Evolutionary conservation across 768 basidiomycete genomes (phyloP).

Genomic region (Lepiota brunneoincarnata): DNA sequence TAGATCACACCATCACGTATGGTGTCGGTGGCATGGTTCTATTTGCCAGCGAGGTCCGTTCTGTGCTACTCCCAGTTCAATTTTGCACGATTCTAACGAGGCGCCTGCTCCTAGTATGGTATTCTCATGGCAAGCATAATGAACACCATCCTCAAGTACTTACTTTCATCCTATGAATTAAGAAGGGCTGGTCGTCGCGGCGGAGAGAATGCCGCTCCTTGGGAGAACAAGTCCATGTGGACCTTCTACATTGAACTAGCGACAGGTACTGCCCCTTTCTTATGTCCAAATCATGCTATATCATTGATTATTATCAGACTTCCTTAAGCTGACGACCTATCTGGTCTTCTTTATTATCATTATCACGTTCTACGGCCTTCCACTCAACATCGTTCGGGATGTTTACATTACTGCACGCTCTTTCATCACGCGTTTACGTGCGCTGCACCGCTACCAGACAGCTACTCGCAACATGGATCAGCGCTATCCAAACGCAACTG

Average conservation of each 20-base stretch:
- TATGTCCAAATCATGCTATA: constrained; percentile 7
- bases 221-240: constrained; percentile 99
- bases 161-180: constrained; percentile 78
- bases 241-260: constrained; percentile 90
- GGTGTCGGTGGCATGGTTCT: constrained; percentile 91
- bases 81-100: constrained; percentile 12
- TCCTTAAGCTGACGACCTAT: constrained; percentile 90
- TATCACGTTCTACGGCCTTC: constrained; percentile 91
- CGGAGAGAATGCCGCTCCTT: constrained; percentile 83
- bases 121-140: constrained; percentile 81
- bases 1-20: constrained; percentile 74
- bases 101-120: constrained; percentile 58
- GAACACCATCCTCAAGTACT: constrained; percentile 80
- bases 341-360: constrained; percentile 92
- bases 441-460: constrained; percentile 87
- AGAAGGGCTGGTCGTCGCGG: constrained; percentile 74
- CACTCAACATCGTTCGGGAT: constrained; percentile 95
- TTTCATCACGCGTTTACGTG: constrained; percentile 83
- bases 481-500: constrained; percentile 89
- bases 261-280: constrained; percentile 56
- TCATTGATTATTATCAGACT: constrained; percentile 54
- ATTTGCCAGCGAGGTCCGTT: constrained; percentile 87
- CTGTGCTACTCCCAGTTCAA: not conserved
- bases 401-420: constrained; percentile 95
- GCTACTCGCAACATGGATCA: constrained; percentile 97